phyloP scores from a whole-genome alignment of 2,329 filamentous ascomycete genomes.

The Aspergillus transmontanensis region DNA sequence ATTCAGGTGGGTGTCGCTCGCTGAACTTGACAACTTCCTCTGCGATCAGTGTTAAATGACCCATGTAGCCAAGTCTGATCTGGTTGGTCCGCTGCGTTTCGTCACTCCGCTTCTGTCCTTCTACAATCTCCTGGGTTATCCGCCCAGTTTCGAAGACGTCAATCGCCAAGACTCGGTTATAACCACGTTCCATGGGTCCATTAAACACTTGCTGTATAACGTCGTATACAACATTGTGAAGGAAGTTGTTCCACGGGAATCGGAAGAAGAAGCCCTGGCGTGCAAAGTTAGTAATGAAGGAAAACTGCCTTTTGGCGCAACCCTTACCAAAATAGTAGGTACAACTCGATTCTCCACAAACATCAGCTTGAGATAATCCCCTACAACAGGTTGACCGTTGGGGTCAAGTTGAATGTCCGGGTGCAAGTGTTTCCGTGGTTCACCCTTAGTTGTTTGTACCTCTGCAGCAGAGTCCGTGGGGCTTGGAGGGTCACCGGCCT shows the following conservation, averaged over 20 bases:
- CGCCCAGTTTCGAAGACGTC: constrained; percentile 90
- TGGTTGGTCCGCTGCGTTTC: constrained; percentile 79
- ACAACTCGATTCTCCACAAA: constrained; percentile 95
- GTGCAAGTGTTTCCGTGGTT: constrained; percentile 28
- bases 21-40: constrained; percentile 99
- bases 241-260: constrained; percentile 99
- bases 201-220: constrained; percentile 99
- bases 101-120: constrained; percentile 85
- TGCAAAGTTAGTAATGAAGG: constrained; percentile 7
- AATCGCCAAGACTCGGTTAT: constrained; percentile 84
- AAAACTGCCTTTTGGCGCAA: neutral
- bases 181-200: constrained; percentile 93
- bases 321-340: constrained; percentile 85
- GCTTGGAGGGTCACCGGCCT: constrained; percentile 20
- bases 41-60: constrained; percentile 92
- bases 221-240: constrained; percentile 98
- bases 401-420: constrained; percentile 59
- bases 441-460: constrained; percentile 23
- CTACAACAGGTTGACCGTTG: constrained; percentile 77
- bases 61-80: constrained; percentile 97
- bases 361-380: constrained; percentile 91
- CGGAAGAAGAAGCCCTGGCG: constrained; percentile 91
- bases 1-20: constrained; percentile 85
- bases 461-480: constrained; percentile 21
- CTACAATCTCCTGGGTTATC: constrained; percentile 87